Evolutionary conservation across 129 eudicot species (phyloP), one percentile per base, ranked within the genome.

Genomic region (Scalesia atractyloides): DNA sequence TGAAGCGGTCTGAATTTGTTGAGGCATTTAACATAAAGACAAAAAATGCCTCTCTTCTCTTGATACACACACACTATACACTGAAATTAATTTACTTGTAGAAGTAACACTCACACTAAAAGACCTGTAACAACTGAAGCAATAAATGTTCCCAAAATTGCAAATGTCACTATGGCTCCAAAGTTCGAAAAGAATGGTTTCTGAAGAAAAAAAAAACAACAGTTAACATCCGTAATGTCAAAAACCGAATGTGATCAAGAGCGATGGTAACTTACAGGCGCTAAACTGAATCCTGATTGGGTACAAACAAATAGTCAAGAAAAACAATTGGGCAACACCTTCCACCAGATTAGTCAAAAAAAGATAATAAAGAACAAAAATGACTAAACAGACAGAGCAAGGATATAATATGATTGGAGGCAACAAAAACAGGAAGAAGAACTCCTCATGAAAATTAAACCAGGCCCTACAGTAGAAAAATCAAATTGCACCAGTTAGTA

Each of bases 401-500:
- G 99, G 99, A 95, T 95, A 95, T 95, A 95, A 95, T 86, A 95
- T 95, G 75, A 95, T 95, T 0, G 99, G 99, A 17, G 99, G 99
- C 82, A 95, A 66, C 88, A 95, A 72, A 69, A 95, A 95, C 24
- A 95, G 84, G 80, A 95, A 88, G 88, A 95, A 95, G 75, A 95
- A 95, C 83, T 95, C 99, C 83, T 95, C 99, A 36, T 91, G 97
- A 73, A 95, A 95, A 85, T 95, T 95, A 62, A 95, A 91, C 99
- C 99, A 91, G 20, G 91, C 76, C 97, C 99, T 94, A 83, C 76
- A 16, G 73, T 13, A 14, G 14, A 17, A n/a, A 19, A 13, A 52
- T 22, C 2, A 13, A 24, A 51, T 8, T 37, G 44, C 48, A 62
- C 30, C 18, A 6, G 48, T 39, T 49, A 77, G 66, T 9, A 12